Base-by-base conservation (phyloP, 345 rosid species). In the Mallotus nudiflorus region DNA sequence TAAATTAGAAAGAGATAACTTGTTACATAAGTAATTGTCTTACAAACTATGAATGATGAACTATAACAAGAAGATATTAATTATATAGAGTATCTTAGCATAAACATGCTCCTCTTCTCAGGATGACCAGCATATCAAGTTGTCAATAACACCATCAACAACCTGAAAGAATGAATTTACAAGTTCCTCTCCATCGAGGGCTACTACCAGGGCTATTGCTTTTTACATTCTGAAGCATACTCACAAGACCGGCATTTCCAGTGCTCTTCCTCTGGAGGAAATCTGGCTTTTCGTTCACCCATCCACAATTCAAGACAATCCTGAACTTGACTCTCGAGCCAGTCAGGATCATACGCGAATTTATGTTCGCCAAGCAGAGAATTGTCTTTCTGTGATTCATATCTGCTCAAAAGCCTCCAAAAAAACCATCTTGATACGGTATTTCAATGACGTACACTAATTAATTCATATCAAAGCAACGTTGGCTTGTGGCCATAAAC, bases 171-270 rank as follows among this genome's bases (percentile, higher is more conserved):
- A 33, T 59, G 27, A 20, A 59, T 3, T n/a, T 52, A 50, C 0
- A 35, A 27, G 18, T n/a, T 35, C n/a, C n/a, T 46, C 25, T 68
- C 54, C 71, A 74, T 52, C 64, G 42, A 0, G 14, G 35, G 20
- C 53, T 49, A 42, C 50, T 67, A 33, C 39, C 37, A 29, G 25
- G 42, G 53, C 39, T 51, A 7, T 18, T 33, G 9, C 40, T 20
- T 64, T 69, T 67, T 33, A 49, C 94, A 90, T 7, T 61, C 66
- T 1, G 78, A 66, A 68, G 86, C 82, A 75, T 78, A 89, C 35
- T 83, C 85, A 66, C 97, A 93, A 74, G 20, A 74, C 54, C 79
- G 62, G 64, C 97, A 90, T 79, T 93, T 93, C 98, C 98, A 93
- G 9, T 86, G 87, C 83, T 90, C 97, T 75, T 89, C 90, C 75